These are phyloP conservation scores for Platismatia glauca DNA, from an alignment of 495 filamentous ascomycete species.

Conservation along the genomic window DNA sequence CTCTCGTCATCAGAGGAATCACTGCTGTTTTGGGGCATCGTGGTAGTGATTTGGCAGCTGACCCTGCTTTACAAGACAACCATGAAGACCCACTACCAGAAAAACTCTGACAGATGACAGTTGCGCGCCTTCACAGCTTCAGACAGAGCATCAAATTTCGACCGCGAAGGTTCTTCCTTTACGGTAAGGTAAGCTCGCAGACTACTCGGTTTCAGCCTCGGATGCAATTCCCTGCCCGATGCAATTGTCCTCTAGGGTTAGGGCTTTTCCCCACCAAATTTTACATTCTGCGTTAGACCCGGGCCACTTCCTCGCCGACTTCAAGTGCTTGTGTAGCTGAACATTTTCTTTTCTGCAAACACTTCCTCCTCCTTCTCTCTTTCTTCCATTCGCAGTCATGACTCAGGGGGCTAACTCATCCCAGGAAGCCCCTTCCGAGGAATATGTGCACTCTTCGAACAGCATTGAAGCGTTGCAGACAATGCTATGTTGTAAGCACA, in stretches of 20 bases:
- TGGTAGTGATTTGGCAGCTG: neutral
- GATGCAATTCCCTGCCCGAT: too few relatives aligned
- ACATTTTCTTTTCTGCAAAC: neutral
- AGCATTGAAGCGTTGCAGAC: neutral
- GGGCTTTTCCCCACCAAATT: neutral
- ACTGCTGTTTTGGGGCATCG: conserved; percentile 77
- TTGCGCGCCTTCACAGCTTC: neutral
- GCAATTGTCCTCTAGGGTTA: neutral
- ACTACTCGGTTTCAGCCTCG: too few relatives aligned
- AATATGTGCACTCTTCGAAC: neutral
- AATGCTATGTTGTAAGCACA: neutral
- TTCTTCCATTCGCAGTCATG: neutral
- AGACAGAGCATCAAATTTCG: neutral
- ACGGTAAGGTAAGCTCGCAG: too few relatives aligned
- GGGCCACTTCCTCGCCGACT: neutral
- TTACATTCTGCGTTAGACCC: neutral
- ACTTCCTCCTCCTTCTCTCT: neutral
- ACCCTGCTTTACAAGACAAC: neutral
- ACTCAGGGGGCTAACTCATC: neutral
- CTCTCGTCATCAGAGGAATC: conserved; percentile 58
- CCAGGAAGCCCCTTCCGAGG: neutral
- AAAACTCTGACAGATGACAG: too few relatives aligned
- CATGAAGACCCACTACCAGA: too few relatives aligned
- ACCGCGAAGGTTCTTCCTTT: too few relatives aligned
- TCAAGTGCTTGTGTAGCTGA: neutral